A percentile compares a stretch with the other conserved stretches of the same genome.
Conservation (phyloP, 805 yeast genomes). For the Lipomyces starkeyi region DNA sequence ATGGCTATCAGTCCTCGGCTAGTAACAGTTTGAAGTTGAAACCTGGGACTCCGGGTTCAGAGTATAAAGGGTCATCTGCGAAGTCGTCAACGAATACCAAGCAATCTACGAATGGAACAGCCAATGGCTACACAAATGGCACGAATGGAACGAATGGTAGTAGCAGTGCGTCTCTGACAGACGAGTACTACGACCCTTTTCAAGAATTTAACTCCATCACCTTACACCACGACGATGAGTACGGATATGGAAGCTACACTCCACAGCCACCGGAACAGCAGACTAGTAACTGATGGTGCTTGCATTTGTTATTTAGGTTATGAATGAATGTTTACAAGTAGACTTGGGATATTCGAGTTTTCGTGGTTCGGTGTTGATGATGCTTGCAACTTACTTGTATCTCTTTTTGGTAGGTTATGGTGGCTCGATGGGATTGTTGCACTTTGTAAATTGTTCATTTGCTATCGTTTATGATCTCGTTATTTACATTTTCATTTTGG, state of each 20-base stretch:
- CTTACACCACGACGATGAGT: conserved; percentile 70
- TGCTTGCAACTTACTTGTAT: background rate
- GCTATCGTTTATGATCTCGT: background rate
- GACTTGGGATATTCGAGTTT: background rate
- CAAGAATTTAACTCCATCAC: conserved; percentile 86
- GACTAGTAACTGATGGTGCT: background rate
- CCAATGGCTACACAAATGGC: conserved; percentile 16
- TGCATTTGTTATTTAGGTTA: no score
- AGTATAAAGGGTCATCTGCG: background rate
- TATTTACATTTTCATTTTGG: conserved; percentile 2
- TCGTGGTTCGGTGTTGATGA: background rate
- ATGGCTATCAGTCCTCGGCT: background rate
- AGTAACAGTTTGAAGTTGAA: background rate
- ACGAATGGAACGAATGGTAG: conserved; percentile 13
- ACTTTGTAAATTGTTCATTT: conserved; percentile 1
- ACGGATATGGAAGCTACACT: conserved; percentile 39
- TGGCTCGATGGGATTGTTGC: background rate
- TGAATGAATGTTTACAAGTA: background rate
- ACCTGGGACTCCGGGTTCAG: background rate
- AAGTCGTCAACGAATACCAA: conserved; percentile 18
- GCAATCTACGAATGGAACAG: conserved; percentile 8
- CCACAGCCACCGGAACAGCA: background rate
- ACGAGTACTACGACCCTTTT: conserved; percentile 71
- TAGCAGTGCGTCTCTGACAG: conserved; percentile 41
- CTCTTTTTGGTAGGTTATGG: background rate